phyloP scores from a whole-genome alignment of 352 stramenopile genomes.

The Globisporangium perplexum region DNA sequence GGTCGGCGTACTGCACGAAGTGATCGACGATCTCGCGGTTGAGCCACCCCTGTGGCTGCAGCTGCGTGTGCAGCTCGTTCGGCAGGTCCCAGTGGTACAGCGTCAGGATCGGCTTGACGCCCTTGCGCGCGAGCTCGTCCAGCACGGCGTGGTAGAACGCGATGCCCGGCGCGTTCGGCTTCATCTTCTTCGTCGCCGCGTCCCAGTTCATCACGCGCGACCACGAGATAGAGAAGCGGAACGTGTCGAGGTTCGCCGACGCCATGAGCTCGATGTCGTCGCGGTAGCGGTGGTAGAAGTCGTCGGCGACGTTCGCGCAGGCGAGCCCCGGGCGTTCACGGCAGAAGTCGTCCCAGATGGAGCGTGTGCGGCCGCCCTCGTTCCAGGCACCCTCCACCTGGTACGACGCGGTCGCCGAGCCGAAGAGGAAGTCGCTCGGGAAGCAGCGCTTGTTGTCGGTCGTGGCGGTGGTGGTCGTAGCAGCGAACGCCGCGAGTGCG shows the following conservation, averaged over 20 bases:
- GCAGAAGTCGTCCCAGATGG: slow-evolving; percentile 94
- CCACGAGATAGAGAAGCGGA: slow-evolving; percentile 38
- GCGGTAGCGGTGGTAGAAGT: slow-evolving; percentile 27
- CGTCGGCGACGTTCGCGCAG: slow-evolving; percentile 70
- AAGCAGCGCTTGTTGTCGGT: slow-evolving; percentile 44
- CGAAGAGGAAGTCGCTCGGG: slow-evolving; percentile 77
- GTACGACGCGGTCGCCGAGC: slow-evolving; percentile 87
- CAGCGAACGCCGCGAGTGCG: background rate
- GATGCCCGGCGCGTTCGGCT: slow-evolving; percentile 42
- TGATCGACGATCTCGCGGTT: slow-evolving; percentile 71
- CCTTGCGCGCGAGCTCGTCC: slow-evolving; percentile 62
- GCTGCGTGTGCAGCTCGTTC: slow-evolving; percentile 73
- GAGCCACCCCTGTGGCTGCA: slow-evolving; percentile 67
- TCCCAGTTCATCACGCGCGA: too few species aligned
- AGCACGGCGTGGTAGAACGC: slow-evolving; percentile 93
- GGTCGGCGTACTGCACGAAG: slow-evolving; percentile 48
- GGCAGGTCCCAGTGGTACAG: slow-evolving; percentile 74
- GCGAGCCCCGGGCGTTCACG: slow-evolving; percentile 37
- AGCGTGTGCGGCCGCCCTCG: slow-evolving; percentile 63
- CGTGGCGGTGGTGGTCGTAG: too few species aligned
- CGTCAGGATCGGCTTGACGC: slow-evolving; percentile 74
- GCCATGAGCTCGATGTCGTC: slow-evolving; percentile 92
- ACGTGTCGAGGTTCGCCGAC: slow-evolving; percentile 83
- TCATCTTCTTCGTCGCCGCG: too few species aligned
- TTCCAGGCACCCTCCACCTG: slow-evolving; percentile 93